Evolutionary conservation across 2,329 filamentous ascomycete species (phyloP), one percentile per base, ranked within the genome.

Genomic region (Aaosphaeria pasadenensis): DNA sequence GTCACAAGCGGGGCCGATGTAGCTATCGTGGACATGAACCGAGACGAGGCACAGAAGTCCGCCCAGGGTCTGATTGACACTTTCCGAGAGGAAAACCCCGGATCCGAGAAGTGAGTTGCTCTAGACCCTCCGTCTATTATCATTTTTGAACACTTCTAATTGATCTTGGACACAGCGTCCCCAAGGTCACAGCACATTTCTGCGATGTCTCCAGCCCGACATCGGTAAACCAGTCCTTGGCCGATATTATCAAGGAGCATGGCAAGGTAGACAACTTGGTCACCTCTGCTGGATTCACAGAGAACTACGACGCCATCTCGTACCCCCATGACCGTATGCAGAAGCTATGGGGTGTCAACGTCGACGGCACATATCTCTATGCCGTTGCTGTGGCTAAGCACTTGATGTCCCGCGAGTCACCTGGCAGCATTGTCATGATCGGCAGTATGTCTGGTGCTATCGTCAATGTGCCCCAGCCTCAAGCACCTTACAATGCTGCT

Each of bases 221-320:
- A 43, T 92, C 89, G 5, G 91, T 96, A 53, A 85, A 88, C 49
- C 72, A 77, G 31, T 87, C 87, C 59, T 79, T 96, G 57, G 75
- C 78, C 35, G 86, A 90, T 51, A 81, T 92, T 56, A 67, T 92
- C 44, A 69, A 76, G 43, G 73, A 81, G 50, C 91, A 96, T 68
- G 86, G 86, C 71, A 87, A 88, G 71, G 90, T 96, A 59, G 91
- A 96, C 74, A 86, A 89, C 72, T 81, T 97, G 29, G 91, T 97
- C 61, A 96, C 92, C 29, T 95, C 90, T n/a, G 92, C 92, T 43
- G 92, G 92, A 41, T 96, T 97, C 75, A 94, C 89, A 11, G 92
- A 96, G 77, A 96, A 96, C 77, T 95, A 91, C 65, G 87, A 95
- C 62, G 92, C 92, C 42, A 87, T 91, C 62, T 85, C 86, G 58